phyloP scores from a whole-genome alignment of 208 protist species.

The Trypanosomatidae sp. region DNA sequence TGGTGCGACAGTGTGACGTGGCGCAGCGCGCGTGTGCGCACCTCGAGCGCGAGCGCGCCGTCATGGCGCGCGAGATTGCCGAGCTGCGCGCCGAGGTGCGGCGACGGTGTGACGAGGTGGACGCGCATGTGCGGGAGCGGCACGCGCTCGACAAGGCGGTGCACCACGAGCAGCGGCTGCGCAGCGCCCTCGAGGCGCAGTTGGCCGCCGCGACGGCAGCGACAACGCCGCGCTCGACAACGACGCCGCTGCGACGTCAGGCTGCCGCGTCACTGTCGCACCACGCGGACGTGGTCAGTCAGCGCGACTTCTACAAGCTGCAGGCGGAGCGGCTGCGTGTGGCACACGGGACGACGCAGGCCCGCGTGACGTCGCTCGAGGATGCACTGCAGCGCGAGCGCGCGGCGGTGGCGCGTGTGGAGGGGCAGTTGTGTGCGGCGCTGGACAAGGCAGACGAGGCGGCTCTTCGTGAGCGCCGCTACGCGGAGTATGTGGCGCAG shows the following conservation, averaged over 20 bases:
- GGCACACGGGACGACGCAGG: constrained; percentile 5
- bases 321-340: constrained; percentile 23
- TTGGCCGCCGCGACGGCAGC: neutral
- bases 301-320: constrained; percentile 58
- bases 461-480: neutral
- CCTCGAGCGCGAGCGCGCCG: constrained; percentile 16
- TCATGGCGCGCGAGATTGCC: constrained; percentile 20
- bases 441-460: constrained; percentile 19
- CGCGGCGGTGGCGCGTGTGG: constrained; percentile 3
- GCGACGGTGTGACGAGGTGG: constrained; percentile 5
- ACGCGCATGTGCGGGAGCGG: constrained; percentile 7
- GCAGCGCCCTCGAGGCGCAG: constrained; percentile 5
- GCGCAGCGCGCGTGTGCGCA: constrained; percentile 14
- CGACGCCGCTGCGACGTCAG: neutral
- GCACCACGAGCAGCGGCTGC: constrained; percentile 13
- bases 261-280: neutral
- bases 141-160: constrained; percentile 3
- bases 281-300: constrained; percentile 12
- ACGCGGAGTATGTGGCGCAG: neutral
- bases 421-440: constrained; percentile 18
- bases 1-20: constrained; percentile 20
- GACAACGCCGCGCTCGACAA: neutral
- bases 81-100: constrained; percentile 18
- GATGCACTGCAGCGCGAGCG: constrained; percentile 16
- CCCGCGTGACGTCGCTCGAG: constrained; percentile 11